phyloP scores from a whole-genome alignment of 169 alveolate genomes.

The Eimeria sp. region DNA sequence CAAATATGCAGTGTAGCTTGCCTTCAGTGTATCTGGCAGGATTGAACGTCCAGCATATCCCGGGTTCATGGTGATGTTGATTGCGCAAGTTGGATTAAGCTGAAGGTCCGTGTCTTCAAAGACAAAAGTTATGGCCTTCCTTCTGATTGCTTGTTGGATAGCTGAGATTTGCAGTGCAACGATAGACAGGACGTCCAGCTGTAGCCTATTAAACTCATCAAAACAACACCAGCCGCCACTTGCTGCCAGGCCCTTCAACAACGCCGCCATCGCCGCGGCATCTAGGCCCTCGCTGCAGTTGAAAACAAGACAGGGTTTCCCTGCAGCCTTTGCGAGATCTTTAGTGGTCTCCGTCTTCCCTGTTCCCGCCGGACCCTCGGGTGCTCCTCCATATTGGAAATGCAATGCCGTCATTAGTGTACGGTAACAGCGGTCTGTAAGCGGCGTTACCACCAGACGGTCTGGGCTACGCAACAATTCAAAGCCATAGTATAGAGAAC shows the following conservation, averaged over 20 bases:
- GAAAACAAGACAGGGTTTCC: constrained; percentile 97
- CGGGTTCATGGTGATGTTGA: constrained; percentile 97
- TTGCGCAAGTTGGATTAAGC: constrained; percentile 93
- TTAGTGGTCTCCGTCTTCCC: constrained; percentile 98
- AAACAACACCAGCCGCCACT: constrained; percentile 98
- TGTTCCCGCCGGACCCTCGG: constrained; percentile 98
- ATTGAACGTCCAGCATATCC: constrained; percentile 98
- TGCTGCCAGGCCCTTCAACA: constrained; percentile 95
- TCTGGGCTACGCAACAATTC: constrained; percentile 96
- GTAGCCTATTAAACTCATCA: constrained; percentile 97
- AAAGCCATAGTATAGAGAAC: constrained; percentile 94
- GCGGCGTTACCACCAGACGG: constrained; percentile 96
- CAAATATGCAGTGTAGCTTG: constrained; percentile 12
- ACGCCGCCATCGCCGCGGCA: constrained; percentile 97
- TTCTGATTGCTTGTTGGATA: constrained; percentile 75
- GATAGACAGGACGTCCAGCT: constrained; percentile 96
- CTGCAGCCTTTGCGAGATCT: constrained; percentile 97
- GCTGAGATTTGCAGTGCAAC: constrained; percentile 94
- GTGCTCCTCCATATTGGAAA: constrained; percentile 96
- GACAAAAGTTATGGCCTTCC: constrained; percentile 82
- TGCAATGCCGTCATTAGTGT: constrained; percentile 95
- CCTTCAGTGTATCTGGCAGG: constrained; percentile 96
- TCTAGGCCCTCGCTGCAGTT: constrained; percentile 97
- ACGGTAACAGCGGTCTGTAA: constrained; percentile 95
- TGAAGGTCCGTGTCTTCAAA: constrained; percentile 96